phyloP scores from a whole-genome alignment of 1,139 yeast genomes.

The Geotrichum klebahnii region DNA sequence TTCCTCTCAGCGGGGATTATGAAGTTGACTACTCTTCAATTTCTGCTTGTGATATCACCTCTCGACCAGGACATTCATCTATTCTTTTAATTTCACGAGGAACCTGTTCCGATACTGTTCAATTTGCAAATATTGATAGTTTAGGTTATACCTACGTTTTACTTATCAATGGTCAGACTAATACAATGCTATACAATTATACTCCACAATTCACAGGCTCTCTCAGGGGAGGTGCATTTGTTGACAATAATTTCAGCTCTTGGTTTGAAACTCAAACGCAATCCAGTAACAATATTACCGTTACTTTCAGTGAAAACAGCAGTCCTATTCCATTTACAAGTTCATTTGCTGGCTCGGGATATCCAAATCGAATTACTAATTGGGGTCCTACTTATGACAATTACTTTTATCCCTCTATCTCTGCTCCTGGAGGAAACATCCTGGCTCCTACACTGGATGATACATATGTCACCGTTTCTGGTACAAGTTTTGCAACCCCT shows the following conservation, averaged over 20 bases:
- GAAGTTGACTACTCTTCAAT: constrained; percentile 9
- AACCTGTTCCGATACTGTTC: constrained; percentile 6
- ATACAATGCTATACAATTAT: constrained; percentile 7
- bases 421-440: constrained; percentile 27
- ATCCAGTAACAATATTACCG: not conserved
- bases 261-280: constrained; percentile 6
- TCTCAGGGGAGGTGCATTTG: constrained; percentile 8
- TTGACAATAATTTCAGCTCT: not conserved
- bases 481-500: constrained; percentile 25
- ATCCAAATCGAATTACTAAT: constrained; percentile 20
- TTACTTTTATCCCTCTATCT: constrained; percentile 26
- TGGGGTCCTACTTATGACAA: constrained; percentile 30
- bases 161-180: constrained; percentile 3
- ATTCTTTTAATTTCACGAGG: constrained; percentile 9
- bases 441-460: constrained; percentile 11
- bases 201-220: not conserved
- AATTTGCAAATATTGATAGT: not conserved
- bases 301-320: constrained; percentile 7
- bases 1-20: constrained; percentile 13
- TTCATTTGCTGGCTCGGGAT: constrained; percentile 11
- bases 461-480: constrained; percentile 12
- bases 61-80: constrained; percentile 1
- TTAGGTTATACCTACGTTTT: constrained; percentile 10
- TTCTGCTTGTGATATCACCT: constrained; percentile 2
- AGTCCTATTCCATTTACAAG: constrained; percentile 6